A percentile compares a stretch with the other conserved stretches of the same genome.
These are phyloP conservation scores for Rhynchospora tenuis DNA, from an alignment of 176 grass and related monocot genomes.

Conservation along the genomic window DNA sequence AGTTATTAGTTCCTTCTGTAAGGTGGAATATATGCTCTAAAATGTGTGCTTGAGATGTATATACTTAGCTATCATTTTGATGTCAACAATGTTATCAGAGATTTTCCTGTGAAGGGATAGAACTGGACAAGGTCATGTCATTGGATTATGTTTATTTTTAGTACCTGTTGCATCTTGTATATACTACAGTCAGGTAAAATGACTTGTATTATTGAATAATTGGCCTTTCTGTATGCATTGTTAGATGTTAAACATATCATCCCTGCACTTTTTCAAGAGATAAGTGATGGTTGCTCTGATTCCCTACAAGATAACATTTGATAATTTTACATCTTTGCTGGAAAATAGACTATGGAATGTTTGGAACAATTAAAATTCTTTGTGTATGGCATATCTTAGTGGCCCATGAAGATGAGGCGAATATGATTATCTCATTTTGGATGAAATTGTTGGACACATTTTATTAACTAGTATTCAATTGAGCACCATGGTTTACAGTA, in stretches of 20 bases:
- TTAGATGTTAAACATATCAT: conserved; percentile 8
- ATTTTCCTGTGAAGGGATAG: neutral
- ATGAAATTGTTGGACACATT: neutral
- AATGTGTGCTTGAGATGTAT: neutral
- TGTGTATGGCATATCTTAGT: neutral
- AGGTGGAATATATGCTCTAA: conserved; percentile 17
- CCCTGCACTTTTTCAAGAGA: neutral
- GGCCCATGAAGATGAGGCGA: neutral
- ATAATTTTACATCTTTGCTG: neutral
- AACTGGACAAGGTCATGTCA: neutral
- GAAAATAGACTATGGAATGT: conserved; percentile 13
- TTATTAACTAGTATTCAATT: neutral
- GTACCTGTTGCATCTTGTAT: neutral
- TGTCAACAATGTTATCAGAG: neutral
- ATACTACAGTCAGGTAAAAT: neutral
- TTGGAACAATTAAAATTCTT: neutral
- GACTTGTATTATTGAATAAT: neutral
- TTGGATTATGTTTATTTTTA: neutral
- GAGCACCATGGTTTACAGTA: neutral
- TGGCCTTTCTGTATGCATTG: neutral
- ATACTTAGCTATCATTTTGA: neutral
- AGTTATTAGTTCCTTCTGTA: neutral
- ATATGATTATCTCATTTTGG: neutral
- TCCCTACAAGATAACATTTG: conserved; percentile 9
- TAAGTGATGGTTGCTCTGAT: conserved; percentile 27